A percentile compares a stretch with the other conserved stretches of the same genome.
Evolutionary conservation across 2,329 filamentous ascomycete genomes (phyloP).

Genomic region (Aspergillus candidus): DNA sequence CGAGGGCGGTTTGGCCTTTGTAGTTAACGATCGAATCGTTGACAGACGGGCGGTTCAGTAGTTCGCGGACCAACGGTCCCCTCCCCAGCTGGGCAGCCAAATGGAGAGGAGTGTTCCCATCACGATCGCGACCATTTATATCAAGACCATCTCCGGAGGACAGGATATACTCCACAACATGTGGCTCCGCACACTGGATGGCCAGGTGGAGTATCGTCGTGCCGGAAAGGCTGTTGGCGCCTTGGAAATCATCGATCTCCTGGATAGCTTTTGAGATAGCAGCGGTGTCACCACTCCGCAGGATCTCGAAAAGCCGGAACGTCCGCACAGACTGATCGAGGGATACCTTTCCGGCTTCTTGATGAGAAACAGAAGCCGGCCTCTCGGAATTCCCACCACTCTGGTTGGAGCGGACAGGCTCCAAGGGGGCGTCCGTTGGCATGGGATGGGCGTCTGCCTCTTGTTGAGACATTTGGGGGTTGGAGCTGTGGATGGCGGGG

Average conservation of each 20-base stretch:
- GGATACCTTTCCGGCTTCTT: conserved; percentile 39
- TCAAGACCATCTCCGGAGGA: conserved; percentile 68
- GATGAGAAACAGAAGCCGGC: conserved; percentile 28
- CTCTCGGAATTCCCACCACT: conserved; percentile 25
- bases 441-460: conserved; percentile 19
- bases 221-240: conserved; percentile 48
- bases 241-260: conserved; percentile 50
- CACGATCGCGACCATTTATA: conserved; percentile 82
- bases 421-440: conserved; percentile 20
- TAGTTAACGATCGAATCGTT: conserved; percentile 85
- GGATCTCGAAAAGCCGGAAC: conserved; percentile 87
- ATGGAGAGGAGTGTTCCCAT: conserved; percentile 91
- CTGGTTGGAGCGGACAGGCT: conserved; percentile 21
- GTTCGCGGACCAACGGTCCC: conserved; percentile 69
- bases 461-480: conserved; percentile 24
- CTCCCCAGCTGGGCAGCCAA: conserved; percentile 79
- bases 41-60: conserved; percentile 75
- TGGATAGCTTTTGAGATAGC: conserved; percentile 79
- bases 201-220: conserved; percentile 89
- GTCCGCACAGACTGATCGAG: conserved; percentile 93
- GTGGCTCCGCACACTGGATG: conserved; percentile 87
- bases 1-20: conserved; percentile 76
- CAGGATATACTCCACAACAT: conserved; percentile 91
- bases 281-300: conserved; percentile 83
- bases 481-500: conserved; percentile 25